phyloP scores from a whole-genome alignment of 352 stramenopile genomes.

The Globisporangium spiculum region DNA sequence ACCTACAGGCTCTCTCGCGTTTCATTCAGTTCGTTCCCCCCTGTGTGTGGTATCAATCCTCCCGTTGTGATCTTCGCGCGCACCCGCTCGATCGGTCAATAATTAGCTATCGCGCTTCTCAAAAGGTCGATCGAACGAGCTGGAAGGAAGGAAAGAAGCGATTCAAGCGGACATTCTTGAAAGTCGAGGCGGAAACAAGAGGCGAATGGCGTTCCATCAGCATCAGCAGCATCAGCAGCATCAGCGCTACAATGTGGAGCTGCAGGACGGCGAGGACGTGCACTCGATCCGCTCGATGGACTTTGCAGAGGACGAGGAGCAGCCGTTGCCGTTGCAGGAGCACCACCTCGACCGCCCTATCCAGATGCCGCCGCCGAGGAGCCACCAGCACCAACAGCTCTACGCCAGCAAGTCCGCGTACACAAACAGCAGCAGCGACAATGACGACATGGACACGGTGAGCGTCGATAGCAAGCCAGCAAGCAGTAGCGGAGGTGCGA shows the following conservation, averaged over 20 bases:
- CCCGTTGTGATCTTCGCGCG: not conserved
- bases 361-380: slow-evolving; percentile 1
- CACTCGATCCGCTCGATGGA: slow-evolving; percentile 20
- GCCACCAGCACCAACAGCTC: slow-evolving; percentile 7
- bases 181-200: not conserved
- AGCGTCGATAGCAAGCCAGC: slow-evolving; percentile 15
- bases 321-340: slow-evolving; percentile 16
- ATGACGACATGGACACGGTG: slow-evolving; percentile 15
- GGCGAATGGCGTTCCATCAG: slow-evolving; percentile 9
- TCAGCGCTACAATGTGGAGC: slow-evolving; percentile 13
- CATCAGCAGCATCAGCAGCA: not conserved
- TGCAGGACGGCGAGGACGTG: slow-evolving; percentile 19
- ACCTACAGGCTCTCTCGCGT: not conserved
- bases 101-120: not conserved
- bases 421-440: slow-evolving; percentile 16
- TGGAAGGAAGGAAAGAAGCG: not conserved
- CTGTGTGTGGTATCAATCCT: not conserved
- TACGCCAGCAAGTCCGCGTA: slow-evolving; percentile 6
- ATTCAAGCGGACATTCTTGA: not conserved
- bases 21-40: not conserved
- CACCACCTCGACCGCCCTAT: slow-evolving; percentile 18
- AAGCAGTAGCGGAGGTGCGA: slow-evolving; percentile 1
- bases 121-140: not conserved
- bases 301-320: slow-evolving; percentile 10
- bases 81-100: not conserved